Evolutionary conservation across 1,139 yeast genomes (phyloP).

Genomic region (Arxiozyma heterogenica): DNA sequence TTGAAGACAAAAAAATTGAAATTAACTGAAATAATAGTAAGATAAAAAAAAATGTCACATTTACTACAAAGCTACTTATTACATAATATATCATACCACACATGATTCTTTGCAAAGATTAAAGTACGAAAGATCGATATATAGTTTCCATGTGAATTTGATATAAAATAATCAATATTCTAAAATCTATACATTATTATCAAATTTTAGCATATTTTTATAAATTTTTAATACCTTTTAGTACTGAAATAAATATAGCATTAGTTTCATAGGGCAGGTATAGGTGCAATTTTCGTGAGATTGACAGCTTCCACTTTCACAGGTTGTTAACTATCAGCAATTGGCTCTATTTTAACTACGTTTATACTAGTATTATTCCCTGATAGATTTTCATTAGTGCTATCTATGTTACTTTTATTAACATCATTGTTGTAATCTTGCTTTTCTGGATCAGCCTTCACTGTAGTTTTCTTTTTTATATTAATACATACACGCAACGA

Average conservation of each 20-base stretch:
- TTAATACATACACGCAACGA: conserved; percentile 23
- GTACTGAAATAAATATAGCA: neutral
- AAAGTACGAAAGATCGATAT: no score
- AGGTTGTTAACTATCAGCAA: neutral
- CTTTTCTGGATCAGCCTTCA: neutral
- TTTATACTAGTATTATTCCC: no score
- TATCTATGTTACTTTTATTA: neutral
- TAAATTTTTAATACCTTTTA: no score
- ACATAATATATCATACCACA: neutral
- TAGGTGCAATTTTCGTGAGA: neutral
- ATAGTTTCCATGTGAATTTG: neutral
- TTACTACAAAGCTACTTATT: neutral
- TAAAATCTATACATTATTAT: no score
- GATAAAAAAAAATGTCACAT: no score
- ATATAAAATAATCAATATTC: neutral
- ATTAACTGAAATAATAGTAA: no score
- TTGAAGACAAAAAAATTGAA: neutral
- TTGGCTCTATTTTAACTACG: neutral
- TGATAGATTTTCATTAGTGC: neutral
- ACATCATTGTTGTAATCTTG: neutral
- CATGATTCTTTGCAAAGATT: no score
- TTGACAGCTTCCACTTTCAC: neutral
- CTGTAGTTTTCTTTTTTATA: conserved; percentile 11
- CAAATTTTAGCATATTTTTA: no score
- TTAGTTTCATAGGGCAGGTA: neutral